Percentiles rank a stretch among this genome's conserved stretches.
Evolutionary conservation across 1,139 yeast genomes (phyloP).

Genomic region (Geotrichum fermentans): DNA sequence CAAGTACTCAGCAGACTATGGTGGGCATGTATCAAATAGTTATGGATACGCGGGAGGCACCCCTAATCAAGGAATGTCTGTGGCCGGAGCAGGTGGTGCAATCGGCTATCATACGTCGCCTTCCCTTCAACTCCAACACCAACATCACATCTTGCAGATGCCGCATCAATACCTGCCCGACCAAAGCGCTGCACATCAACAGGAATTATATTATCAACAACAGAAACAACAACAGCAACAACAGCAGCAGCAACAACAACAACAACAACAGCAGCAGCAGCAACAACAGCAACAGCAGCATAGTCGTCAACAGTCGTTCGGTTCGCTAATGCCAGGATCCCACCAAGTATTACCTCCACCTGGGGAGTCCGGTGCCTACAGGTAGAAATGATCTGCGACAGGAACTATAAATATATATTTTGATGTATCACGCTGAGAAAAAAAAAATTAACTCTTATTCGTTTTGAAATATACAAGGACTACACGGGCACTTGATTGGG

Average conservation of each 20-base stretch:
- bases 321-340: background rate
- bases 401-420: too few species aligned
- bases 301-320: background rate
- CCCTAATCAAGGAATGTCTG: background rate
- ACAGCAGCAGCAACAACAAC: background rate
- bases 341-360: conserved; percentile 8
- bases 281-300: conserved; percentile 3
- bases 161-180: conserved; percentile 18
- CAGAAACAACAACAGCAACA: background rate
- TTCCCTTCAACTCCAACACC: conserved; percentile 21
- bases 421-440: too few species aligned
- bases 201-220: background rate
- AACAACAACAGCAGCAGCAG: background rate
- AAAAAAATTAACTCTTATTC: too few species aligned
- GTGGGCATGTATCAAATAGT: conserved; percentile 16
- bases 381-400: too few species aligned
- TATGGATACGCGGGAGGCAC: conserved; percentile 9
- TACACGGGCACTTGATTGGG: too few species aligned
- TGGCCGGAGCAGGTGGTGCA: background rate
- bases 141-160: conserved; percentile 26
- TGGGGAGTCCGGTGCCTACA: conserved; percentile 1
- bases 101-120: background rate
- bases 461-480: too few species aligned
- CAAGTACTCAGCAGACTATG: conserved; percentile 46
- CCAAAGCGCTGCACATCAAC: background rate